Base-by-base conservation (phyloP, 2,329 filamentous ascomycete species). In the Ciborinia camelliae region DNA sequence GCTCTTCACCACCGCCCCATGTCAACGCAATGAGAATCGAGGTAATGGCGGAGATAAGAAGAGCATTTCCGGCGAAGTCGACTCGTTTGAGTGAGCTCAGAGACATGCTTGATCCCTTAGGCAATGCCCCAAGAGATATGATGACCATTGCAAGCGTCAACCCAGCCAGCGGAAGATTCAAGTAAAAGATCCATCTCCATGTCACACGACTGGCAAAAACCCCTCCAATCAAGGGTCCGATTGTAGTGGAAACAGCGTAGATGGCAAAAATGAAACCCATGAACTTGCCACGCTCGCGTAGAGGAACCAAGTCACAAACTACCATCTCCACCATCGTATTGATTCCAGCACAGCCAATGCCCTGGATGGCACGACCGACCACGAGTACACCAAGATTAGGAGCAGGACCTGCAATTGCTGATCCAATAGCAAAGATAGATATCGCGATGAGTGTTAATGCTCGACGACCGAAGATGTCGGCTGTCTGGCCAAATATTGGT, bases 1-100 rank as follows among this genome's bases (percentile, higher is more conserved):
- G 54, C 12, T 52, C 37, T 26, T 54, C 15, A 6, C 47, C 52
- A 23, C 67, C 67, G 20, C 52, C 66, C 78, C 83, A 86, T 1
- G 85, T 85, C 4, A 89, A 73, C 0, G 84, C 82, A 53, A 87
- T 83, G 39, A 88, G 75, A 70, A 88, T 82, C 39, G 80, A 80
- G 0, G 83, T 84, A 66, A 65, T 32, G 14, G 82, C 82, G 9
- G 77, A 80, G 28, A 88, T 78, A 71, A 90, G 88, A 4, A 90
- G 72, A 0, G 81, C 66, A 7, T 82, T 81, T 2, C 89, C 88
- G n/a, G 84, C 60, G 79, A 82, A 90, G 72, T 90, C 87, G 26
- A 90, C 80, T 7, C 80, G 78, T 26, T 75, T 75, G 3, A 86
- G 75, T 18, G 37, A 50, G 26, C 12, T 20, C 26, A 35, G 15